These are phyloP conservation scores for Myxozyma udenii DNA, from an alignment of 805 yeast species.

Conservation along the genomic window DNA sequence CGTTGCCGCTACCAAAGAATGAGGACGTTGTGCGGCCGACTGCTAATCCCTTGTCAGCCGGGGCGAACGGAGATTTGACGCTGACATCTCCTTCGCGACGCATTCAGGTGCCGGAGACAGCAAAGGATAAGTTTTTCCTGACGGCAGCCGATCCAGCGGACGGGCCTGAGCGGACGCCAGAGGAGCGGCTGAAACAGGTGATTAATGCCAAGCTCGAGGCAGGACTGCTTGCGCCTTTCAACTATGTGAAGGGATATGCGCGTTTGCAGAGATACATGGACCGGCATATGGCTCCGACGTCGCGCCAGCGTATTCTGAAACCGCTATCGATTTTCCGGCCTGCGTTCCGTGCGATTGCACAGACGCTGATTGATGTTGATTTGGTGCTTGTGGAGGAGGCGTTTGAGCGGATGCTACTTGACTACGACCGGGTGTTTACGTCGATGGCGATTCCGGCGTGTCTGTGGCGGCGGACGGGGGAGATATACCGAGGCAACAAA, in stretches of 20 bases:
- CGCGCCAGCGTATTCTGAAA: constrained; percentile 78
- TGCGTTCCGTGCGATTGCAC: constrained; percentile 88
- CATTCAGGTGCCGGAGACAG: constrained; percentile 52
- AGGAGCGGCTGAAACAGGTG: constrained; percentile 86
- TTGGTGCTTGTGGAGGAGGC: constrained; percentile 88
- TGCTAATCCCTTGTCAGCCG: constrained; percentile 9
- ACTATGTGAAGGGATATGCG: constrained; percentile 91
- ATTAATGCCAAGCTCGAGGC: constrained; percentile 93
- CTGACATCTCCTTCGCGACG: constrained; percentile 11
- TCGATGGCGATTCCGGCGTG: constrained; percentile 98
- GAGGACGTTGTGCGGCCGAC: too few species aligned
- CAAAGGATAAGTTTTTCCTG: constrained; percentile 86
- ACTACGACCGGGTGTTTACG: constrained; percentile 91
- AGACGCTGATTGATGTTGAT: constrained; percentile 85
- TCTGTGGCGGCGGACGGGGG: constrained; percentile 95
- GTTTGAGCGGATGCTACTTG: constrained; percentile 87
- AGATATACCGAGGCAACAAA: constrained; percentile 89
- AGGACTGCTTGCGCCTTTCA: constrained; percentile 85
- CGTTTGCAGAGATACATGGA: constrained; percentile 89
- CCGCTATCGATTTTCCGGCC: constrained; percentile 86
- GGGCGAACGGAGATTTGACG: constrained; percentile 23
- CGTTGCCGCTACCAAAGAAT: not conserved
- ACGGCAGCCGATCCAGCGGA: constrained; percentile 98
- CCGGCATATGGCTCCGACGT: constrained; percentile 77
- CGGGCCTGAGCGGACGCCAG: constrained; percentile 73